Conservation (phyloP, 2,329 filamentous ascomycete species). For the Rhytidhysteron rufulum region DNA sequence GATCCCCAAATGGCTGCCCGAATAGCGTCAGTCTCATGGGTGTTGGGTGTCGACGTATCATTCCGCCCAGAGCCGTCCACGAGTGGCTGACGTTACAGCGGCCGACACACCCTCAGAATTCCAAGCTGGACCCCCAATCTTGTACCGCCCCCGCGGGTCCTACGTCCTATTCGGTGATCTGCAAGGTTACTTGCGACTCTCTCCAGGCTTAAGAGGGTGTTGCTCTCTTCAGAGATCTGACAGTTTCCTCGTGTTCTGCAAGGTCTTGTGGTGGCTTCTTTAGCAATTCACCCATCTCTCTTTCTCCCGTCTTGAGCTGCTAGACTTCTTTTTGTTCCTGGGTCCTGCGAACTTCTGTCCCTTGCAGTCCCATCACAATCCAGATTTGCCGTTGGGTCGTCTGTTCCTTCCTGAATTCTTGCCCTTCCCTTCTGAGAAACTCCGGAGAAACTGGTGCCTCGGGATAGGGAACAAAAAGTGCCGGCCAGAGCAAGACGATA, state of each 20-base stretch:
- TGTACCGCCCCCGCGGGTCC: constrained; percentile 13
- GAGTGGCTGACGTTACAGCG: constrained; percentile 30
- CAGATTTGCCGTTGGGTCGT: constrained; percentile 18
- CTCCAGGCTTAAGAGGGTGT: constrained; percentile 11
- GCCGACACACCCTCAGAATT: constrained; percentile 16
- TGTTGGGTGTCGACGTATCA: constrained; percentile 27
- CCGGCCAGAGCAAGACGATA: constrained; percentile 7
- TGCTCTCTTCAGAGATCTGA: constrained; percentile 8
- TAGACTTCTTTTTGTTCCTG: constrained; percentile 11
- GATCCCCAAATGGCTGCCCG: constrained; percentile 16
- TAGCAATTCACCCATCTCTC: constrained; percentile 9
- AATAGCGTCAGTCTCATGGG: constrained; percentile 18
- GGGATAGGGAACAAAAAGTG: too few species aligned
- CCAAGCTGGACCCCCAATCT: constrained; percentile 19
- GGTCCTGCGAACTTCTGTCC: constrained; percentile 11
- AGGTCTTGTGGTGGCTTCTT: constrained; percentile 11
- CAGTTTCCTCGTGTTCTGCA: constrained; percentile 15
- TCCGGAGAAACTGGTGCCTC: constrained; percentile 9
- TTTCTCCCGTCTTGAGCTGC: background rate
- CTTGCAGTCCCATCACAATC: constrained; percentile 28
- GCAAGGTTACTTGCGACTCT: constrained; percentile 19
- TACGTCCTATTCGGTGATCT: constrained; percentile 18
- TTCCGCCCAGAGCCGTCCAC: constrained; percentile 24
- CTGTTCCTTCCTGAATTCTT: constrained; percentile 13
- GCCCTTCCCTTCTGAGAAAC: constrained; percentile 18